phyloP scores from a whole-genome alignment of 129 eudicot genomes.

The Pittosporum tobira region DNA sequence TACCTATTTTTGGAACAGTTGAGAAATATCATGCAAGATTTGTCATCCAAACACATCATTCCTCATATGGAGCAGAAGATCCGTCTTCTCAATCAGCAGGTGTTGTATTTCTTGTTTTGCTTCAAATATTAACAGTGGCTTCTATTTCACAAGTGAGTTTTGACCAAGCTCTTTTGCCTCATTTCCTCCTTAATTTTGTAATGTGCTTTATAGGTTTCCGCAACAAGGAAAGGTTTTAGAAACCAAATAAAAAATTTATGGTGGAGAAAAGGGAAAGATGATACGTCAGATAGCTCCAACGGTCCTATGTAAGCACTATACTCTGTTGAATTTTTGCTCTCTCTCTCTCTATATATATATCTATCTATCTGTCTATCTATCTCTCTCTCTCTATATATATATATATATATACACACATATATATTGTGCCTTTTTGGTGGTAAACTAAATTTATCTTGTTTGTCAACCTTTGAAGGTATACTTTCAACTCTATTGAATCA shows the following conservation, averaged over 20 bases:
- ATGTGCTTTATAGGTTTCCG: conserved; percentile 60
- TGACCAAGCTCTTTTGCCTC: not conserved
- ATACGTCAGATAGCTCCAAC: conserved; percentile 55
- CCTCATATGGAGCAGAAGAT: conserved; percentile 92
- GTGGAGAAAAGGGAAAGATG: conserved; percentile 99
- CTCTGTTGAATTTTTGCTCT: not conserved
- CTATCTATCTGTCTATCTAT: too few relatives aligned
- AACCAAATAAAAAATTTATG: conserved; percentile 93
- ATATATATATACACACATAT: too few relatives aligned
- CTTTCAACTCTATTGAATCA: conserved; percentile 85
- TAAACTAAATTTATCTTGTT: conserved; percentile 17
- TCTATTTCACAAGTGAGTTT: conserved; percentile 7
- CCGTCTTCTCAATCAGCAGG: conserved; percentile 93
- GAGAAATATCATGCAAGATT: conserved; percentile 59
- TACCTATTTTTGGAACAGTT: conserved; percentile 38
- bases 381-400: too few relatives aligned
- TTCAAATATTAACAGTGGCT: not conserved
- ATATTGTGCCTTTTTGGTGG: not conserved
- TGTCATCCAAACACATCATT: conserved; percentile 79
- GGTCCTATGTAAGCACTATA: conserved; percentile 52
- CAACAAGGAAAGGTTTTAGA: conserved; percentile 94
- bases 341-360: too few relatives aligned
- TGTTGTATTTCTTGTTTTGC: conserved; percentile 10
- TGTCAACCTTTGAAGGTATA: conserved; percentile 58
- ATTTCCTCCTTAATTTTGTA: conserved; percentile 3